A percentile compares a stretch with the other conserved stretches of the same genome.
Conservation (phyloP, 2,329 filamentous ascomycete genomes). For the Emergomyces pasteurianus region DNA sequence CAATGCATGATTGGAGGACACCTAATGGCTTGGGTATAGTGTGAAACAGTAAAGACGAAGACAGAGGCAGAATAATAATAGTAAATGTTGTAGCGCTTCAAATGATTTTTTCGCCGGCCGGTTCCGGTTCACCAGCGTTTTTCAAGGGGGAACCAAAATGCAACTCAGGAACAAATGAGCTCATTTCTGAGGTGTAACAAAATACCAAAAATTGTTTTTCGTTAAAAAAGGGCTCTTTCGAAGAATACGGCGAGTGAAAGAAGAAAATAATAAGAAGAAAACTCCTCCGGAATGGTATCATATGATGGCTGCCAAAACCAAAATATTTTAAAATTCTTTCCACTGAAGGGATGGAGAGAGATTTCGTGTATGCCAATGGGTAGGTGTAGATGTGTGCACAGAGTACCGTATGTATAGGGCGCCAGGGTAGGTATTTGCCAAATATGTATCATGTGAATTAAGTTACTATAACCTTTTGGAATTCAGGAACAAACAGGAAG, state of each 20-base stretch:
- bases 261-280: neutral
- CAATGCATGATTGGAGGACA: neutral
- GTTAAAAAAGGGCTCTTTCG: neutral
- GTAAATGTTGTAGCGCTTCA: neutral
- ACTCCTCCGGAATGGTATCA: neutral
- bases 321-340: neutral
- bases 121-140: neutral
- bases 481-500: neutral
- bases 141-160: neutral
- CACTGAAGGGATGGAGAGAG: neutral
- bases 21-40: neutral
- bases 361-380: neutral
- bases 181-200: neutral
- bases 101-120: neutral
- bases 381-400: neutral
- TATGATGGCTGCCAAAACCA: neutral
- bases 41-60: neutral
- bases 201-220: neutral
- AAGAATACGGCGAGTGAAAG: neutral
- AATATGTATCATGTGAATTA: neutral
- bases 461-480: neutral
- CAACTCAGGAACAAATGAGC: neutral
- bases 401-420: neutral
- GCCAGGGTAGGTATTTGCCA: neutral
- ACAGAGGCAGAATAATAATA: neutral